phyloP scores from a whole-genome alignment of 805 yeast genomes.

The Saitoella complicata region DNA sequence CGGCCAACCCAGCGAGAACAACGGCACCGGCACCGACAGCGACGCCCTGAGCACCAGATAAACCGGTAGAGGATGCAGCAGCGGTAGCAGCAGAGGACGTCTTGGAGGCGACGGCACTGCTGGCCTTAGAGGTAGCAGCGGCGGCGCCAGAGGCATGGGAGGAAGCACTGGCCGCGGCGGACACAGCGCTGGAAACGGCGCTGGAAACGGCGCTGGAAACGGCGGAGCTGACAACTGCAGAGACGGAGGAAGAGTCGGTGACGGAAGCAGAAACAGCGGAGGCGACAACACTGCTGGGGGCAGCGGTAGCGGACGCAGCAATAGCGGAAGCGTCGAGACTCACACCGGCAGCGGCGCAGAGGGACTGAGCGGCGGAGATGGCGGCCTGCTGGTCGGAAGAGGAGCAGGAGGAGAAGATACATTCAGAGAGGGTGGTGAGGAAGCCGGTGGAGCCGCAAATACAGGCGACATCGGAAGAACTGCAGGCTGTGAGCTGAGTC shows the following conservation, averaged over 20 bases:
- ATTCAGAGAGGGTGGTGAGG: slow-evolving; percentile 5
- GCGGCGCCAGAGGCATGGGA: slow-evolving; percentile 3
- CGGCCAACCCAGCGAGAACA: too few species aligned
- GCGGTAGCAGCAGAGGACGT: slow-evolving; percentile 3
- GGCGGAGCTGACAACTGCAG: slow-evolving; percentile 2
- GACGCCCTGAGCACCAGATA: too few species aligned
- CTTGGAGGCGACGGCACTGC: slow-evolving; percentile 1
- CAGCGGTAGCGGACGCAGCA: slow-evolving; percentile 3
- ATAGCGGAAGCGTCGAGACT: slow-evolving; percentile 7
- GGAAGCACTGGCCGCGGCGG: slow-evolving; percentile 3
- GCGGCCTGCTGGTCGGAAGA: slow-evolving; percentile 10
- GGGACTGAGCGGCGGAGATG: slow-evolving; percentile 7
- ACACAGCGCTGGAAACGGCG: not conserved
- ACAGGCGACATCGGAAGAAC: slow-evolving; percentile 7
- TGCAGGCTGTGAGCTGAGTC: slow-evolving; percentile 4
- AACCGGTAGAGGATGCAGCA: not conserved
- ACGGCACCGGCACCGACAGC: too few species aligned
- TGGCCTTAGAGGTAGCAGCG: slow-evolving; percentile 2
- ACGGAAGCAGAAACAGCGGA: slow-evolving; percentile 2
- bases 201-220: not conserved
- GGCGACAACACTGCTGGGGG: slow-evolving; percentile 2
- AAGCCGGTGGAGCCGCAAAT: slow-evolving; percentile 6
- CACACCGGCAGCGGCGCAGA: slow-evolving; percentile 9
- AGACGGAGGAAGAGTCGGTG: not conserved
- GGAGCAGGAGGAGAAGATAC: slow-evolving; percentile 6